Evolutionary conservation across 495 filamentous ascomycete genomes (phyloP).

Genomic region (Penicillium ucsense): DNA sequence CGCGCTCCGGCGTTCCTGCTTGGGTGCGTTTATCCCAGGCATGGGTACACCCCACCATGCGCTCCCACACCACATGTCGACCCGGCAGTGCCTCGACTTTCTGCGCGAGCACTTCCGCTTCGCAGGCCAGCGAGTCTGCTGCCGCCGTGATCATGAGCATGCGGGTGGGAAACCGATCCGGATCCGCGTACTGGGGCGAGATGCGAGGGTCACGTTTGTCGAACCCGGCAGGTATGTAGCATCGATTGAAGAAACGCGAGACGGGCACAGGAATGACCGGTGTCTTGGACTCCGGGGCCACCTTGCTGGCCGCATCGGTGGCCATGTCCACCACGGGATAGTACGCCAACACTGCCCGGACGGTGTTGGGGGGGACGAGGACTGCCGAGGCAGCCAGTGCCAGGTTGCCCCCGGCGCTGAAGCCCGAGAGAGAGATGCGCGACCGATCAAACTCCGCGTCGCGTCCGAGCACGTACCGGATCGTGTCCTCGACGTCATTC

Average conservation of each 20-base stretch:
- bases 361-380: slow-evolving; percentile 29
- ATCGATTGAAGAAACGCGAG: slow-evolving; percentile 21
- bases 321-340: slow-evolving; percentile 33
- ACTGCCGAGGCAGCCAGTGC: slow-evolving; percentile 27
- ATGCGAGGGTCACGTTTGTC: slow-evolving; percentile 36
- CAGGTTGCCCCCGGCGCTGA: slow-evolving; percentile 38
- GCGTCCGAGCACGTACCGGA: slow-evolving; percentile 23
- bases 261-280: slow-evolving; percentile 17
- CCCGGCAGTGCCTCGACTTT: slow-evolving; percentile 19
- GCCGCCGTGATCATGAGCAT: slow-evolving; percentile 36
- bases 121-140: slow-evolving; percentile 29
- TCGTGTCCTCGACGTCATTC: slow-evolving; percentile 51
- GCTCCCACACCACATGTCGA: slow-evolving; percentile 26
- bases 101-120: slow-evolving; percentile 31
- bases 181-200: slow-evolving; percentile 31
- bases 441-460: slow-evolving; percentile 25
- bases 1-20: slow-evolving; percentile 13
- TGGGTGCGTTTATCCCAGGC: slow-evolving; percentile 27
- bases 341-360: slow-evolving; percentile 30
- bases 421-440: slow-evolving; percentile 33
- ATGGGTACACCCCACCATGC: slow-evolving; percentile 35
- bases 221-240: slow-evolving; percentile 20
- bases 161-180: slow-evolving; percentile 28
- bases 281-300: slow-evolving; percentile 14
- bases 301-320: slow-evolving; percentile 11